Percentiles rank a stretch among this genome's conserved stretches.
These are phyloP conservation scores for Ustilago sp. DNA, from an alignment of 1,284 basidiomycete species.

Conservation along the genomic window DNA sequence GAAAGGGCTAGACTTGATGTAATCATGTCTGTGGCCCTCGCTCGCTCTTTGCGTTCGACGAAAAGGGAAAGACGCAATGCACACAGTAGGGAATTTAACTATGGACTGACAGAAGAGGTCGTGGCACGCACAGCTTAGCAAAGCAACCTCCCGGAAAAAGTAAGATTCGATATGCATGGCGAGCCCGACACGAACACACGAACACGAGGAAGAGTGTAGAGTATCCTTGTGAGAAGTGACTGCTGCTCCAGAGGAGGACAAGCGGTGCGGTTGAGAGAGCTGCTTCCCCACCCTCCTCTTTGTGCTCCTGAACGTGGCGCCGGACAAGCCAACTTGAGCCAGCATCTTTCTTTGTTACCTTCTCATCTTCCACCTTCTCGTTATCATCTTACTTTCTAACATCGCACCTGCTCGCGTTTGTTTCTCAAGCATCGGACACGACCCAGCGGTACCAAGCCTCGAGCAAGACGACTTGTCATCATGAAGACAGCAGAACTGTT, in stretches of 20 bases:
- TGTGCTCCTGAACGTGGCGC: neutral
- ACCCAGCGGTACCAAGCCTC: neutral
- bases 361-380: neutral
- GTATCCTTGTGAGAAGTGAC: neutral
- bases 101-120: too few species aligned
- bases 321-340: neutral
- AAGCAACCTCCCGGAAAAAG: constrained; percentile 10
- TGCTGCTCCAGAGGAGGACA: neutral
- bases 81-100: neutral
- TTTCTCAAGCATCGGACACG: neutral
- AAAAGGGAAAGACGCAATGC: neutral
- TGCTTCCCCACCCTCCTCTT: neutral
- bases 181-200: constrained; percentile 3
- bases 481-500: constrained; percentile 22
- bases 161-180: constrained; percentile 14
- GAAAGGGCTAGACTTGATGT: neutral
- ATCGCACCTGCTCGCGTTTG: too few species aligned
- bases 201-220: neutral
- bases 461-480: neutral
- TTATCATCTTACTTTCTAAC: too few species aligned
- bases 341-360: neutral
- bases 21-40: neutral
- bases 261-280: too few species aligned
- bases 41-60: too few species aligned
- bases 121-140: neutral